A percentile compares a stretch with the other conserved stretches of the same genome.
These are phyloP conservation scores for Phytophthora nicotianae DNA, from an alignment of 352 stramenopile genomes.

Conservation along the genomic window DNA sequence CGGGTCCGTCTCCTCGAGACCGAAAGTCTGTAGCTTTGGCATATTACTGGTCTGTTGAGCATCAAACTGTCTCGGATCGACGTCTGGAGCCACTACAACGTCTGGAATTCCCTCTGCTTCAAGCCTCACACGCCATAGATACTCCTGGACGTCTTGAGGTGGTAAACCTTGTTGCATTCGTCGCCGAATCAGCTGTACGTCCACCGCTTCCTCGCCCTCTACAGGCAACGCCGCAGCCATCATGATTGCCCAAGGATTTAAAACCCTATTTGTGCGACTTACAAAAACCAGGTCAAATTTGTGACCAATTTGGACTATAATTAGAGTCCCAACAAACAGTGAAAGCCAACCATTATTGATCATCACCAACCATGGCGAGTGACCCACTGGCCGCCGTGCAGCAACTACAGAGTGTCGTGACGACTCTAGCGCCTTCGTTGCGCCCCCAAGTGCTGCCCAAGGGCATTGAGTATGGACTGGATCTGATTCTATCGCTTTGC, in stretches of 20 bases:
- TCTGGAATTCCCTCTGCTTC: slow-evolving; percentile 82
- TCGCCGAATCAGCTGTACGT: slow-evolving; percentile 61
- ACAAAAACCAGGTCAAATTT: slow-evolving; percentile 13
- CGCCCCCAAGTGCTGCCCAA: slow-evolving; percentile 75
- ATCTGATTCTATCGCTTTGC: slow-evolving; percentile 68
- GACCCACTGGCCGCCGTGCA: slow-evolving; percentile 65
- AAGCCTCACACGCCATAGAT: slow-evolving; percentile 83
- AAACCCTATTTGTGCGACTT: slow-evolving; percentile 1
- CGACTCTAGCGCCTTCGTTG: slow-evolving; percentile 54
- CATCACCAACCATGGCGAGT: slow-evolving; percentile 33
- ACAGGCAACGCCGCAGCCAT: slow-evolving; percentile 75
- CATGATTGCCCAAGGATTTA: slow-evolving; percentile 47
- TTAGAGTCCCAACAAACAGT: slow-evolving; percentile 17
- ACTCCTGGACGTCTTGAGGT: slow-evolving; percentile 81
- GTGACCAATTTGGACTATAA: slow-evolving; percentile 9
- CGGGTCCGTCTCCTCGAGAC: slow-evolving; percentile 18
- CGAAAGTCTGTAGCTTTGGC: slow-evolving; percentile 62
- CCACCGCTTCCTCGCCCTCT: slow-evolving; percentile 52
- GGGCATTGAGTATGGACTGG: slow-evolving; percentile 58
- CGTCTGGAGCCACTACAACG: slow-evolving; percentile 70
- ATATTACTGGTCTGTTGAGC: slow-evolving; percentile 74
- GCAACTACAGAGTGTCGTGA: slow-evolving; percentile 66
- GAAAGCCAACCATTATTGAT: slow-evolving; percentile 19
- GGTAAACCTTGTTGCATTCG: slow-evolving; percentile 72
- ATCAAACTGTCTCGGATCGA: slow-evolving; percentile 75